Base-by-base conservation (phyloP, 306 rosid species). In the Inga leiocalycina region DNA sequence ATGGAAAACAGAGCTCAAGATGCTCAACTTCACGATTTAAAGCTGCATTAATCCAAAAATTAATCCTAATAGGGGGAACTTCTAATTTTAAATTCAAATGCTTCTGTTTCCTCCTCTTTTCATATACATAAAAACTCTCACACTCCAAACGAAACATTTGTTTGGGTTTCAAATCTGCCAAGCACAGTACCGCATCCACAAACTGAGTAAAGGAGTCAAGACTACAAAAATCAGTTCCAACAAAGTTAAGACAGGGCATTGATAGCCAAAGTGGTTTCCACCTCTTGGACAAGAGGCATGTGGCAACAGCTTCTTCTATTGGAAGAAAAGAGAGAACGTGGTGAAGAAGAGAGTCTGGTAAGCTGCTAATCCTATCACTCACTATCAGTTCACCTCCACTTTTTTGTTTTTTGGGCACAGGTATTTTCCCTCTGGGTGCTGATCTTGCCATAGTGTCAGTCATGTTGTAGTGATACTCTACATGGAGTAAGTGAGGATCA, bases 221-320 rank as follows among this genome's bases (percentile, higher is more conserved):
- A 16, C 4, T 2, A 52, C 2, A 0, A 24, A 24, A 10, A 4
- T 10, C 4, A 2, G 15, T 1, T 12, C 16, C 41, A 0, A 13
- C 24, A 15, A 68, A 68, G 48, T 68, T 12, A 37, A 77, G 56
- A 19, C 59, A 9, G 6, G 73, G 4, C 54, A 82, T 45, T 3
- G 34, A 66, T 2, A 30, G 65, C 86, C 89, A 83, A 5, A 88
- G 43, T 7, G 74, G n/a, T 1, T 7, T 78, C 89, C 89, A 88
- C 3, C 77, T 57, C 43, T 52, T 82, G 1, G 88, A 88, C 24
- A 85, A 81, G 20, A 82, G n/a, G 37, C 81, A 56, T 20, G 84
- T 85, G 32, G 74, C 46, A 7, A 71, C 79, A 1, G 74, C 82
- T 3, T 61, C 13, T 22, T 71, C 64, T 11, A 80, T 75, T 1